Conservation (phyloP, 495 filamentous ascomycete species). For the Rhizodiscina lignyota region DNA sequence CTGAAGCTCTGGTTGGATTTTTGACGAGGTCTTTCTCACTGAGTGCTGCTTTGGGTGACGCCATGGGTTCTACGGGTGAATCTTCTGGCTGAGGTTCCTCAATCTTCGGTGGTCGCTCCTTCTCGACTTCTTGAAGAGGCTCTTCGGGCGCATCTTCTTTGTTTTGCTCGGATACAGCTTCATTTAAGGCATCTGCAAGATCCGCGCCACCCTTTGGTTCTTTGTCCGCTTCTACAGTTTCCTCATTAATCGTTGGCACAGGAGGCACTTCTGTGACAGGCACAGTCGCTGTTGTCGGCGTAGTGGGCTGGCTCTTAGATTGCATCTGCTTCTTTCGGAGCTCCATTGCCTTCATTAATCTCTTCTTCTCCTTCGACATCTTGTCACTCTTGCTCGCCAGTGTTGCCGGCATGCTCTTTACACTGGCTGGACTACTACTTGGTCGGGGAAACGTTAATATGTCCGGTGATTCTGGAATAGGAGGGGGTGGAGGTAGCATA, state of each 20-base stretch:
- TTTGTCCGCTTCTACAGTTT: background rate
- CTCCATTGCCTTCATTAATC: slow-evolving; percentile 86
- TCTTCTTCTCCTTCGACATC: slow-evolving; percentile 76
- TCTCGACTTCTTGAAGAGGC: too few relatives aligned
- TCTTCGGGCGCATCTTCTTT: too few relatives aligned
- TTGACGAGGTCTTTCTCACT: slow-evolving; percentile 4
- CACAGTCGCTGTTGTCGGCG: too few relatives aligned
- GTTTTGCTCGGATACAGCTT: too few relatives aligned
- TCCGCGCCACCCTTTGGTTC: background rate
- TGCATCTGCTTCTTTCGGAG: slow-evolving; percentile 73
- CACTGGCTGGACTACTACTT: slow-evolving; percentile 33
- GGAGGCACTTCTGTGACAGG: too few relatives aligned
- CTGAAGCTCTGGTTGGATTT: too few relatives aligned
- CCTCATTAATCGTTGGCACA: too few relatives aligned
- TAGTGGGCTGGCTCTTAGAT: too few relatives aligned
- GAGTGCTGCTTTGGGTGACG: slow-evolving; percentile 5
- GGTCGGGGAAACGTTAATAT: slow-evolving; percentile 35
- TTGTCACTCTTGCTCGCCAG: slow-evolving; percentile 29
- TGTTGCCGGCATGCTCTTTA: slow-evolving; percentile 26
- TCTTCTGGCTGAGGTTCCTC: background rate
- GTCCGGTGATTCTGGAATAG: slow-evolving; percentile 18
- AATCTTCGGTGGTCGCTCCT: too few relatives aligned
- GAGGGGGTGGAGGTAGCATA: slow-evolving; percentile 19
- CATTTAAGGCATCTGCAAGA: too few relatives aligned
- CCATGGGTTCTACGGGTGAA: background rate